Conservation (phyloP, 805 yeast genomes). For the Clavispora phyllophila region DNA sequence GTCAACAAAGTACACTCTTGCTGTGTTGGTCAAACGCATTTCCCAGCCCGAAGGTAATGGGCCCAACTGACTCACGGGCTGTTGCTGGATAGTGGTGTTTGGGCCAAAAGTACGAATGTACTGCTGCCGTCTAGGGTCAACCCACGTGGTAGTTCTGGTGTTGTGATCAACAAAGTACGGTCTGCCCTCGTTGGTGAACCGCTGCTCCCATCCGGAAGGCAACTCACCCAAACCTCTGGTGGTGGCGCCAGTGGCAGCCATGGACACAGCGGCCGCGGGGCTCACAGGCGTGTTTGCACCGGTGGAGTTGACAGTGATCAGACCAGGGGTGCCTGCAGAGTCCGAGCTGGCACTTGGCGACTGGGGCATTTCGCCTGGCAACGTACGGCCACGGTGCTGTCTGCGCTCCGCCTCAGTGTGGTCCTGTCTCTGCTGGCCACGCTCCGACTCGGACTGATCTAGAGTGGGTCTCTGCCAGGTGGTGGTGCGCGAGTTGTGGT, state of each 20-base stretch:
- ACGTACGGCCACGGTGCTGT: constrained; percentile 84
- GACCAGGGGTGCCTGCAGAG: constrained; percentile 26
- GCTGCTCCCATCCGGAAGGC: constrained; percentile 99
- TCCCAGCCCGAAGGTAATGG: constrained; percentile 99
- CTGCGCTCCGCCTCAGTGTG: constrained; percentile 83
- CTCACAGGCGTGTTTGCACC: constrained; percentile 50
- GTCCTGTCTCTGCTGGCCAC: constrained; percentile 57
- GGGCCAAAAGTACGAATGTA: constrained; percentile 93
- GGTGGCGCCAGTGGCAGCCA: constrained; percentile 80
- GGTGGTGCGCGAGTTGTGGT: constrained; percentile 94
- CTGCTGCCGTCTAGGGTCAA: constrained; percentile 98
- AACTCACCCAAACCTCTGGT: constrained; percentile 95
- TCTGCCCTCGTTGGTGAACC: constrained; percentile 96
- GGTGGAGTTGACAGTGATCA: constrained; percentile 42
- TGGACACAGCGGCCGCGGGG: constrained; percentile 61
- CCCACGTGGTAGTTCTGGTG: constrained; percentile 99
- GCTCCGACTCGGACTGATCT: constrained; percentile 71
- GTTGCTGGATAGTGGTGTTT: constrained; percentile 91
- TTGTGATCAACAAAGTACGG: constrained; percentile 98
- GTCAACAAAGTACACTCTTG: constrained; percentile 97
- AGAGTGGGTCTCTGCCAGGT: constrained; percentile 98
- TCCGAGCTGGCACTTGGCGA: constrained; percentile 20
- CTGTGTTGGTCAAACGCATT: constrained; percentile 98
- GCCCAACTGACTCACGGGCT: constrained; percentile 95
- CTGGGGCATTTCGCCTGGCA: constrained; percentile 58